Evolutionary conservation across 169 alveolate species (phyloP).

Genomic region (Cryptosporidium sp.): DNA sequence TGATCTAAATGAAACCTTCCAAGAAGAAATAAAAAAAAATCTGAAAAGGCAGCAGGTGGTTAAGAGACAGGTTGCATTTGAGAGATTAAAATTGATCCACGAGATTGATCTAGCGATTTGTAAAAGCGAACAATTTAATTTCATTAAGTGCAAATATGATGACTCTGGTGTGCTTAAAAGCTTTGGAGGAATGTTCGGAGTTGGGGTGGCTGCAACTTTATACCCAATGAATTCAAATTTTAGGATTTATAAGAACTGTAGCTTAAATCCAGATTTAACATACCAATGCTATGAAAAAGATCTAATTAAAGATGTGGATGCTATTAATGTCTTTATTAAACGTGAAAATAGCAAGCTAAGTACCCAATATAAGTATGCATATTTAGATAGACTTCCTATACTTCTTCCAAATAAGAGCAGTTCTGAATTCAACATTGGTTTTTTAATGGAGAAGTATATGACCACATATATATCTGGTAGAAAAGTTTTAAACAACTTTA

Average conservation of each 20-base stretch:
- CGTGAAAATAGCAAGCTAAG: slow-evolving; percentile 60
- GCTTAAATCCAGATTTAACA: slow-evolving; percentile 24
- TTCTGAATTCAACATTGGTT: slow-evolving; percentile 59
- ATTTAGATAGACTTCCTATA: slow-evolving; percentile 40
- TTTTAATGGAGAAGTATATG: slow-evolving; percentile 65
- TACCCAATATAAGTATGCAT: slow-evolving; percentile 44
- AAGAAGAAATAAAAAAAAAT: slow-evolving; percentile 23
- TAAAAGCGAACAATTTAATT: slow-evolving; percentile 28
- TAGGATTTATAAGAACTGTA: slow-evolving; percentile 40
- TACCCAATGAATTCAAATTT: slow-evolving; percentile 25
- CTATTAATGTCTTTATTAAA: slow-evolving; percentile 34
- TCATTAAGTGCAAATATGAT: slow-evolving; percentile 33
- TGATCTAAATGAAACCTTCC: slow-evolving; percentile 31
- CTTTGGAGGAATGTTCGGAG: slow-evolving; percentile 75
- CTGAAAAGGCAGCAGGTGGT: slow-evolving; percentile 32
- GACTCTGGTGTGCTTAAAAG: slow-evolving; percentile 22
- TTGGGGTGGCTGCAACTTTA: slow-evolving; percentile 44
- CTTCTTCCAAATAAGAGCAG: background rate
- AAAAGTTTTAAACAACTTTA: background rate
- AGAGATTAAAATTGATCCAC: slow-evolving; percentile 40
- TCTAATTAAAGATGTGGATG: background rate
- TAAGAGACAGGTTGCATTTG: slow-evolving; percentile 57
- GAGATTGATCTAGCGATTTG: slow-evolving; percentile 51
- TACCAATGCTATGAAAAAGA: slow-evolving; percentile 57
- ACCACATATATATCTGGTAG: slow-evolving; percentile 35